Base-by-base conservation (phyloP, 441 rosid genomes). In the Daphne laureola region DNA sequence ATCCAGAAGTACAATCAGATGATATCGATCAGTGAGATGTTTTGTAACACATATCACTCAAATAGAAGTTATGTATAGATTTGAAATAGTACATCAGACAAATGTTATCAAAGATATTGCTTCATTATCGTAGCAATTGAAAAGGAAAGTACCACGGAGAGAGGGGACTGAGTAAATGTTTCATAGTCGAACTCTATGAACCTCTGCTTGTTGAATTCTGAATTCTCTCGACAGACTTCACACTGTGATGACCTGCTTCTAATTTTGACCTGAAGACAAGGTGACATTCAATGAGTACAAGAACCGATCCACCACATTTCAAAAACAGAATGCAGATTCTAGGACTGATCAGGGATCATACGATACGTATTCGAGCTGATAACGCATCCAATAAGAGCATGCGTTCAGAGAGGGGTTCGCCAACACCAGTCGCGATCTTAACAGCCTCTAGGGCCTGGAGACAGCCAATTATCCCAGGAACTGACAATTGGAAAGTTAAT, bases 391-490 rank as follows among this genome's bases (percentile, higher is more conserved):
- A 74, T 27, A 91, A 75, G 67, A 91, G 90, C 89, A 93, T 89
- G 67, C 90, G 69, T 63, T 76, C 90, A 12, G 98, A 78, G 31
- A 92, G 84, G 49, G 97, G 84, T 58, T 89, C 98, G 15, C 98
- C 98, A 60, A 89, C 64, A 62, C 59, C 73, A 67, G 84, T 74
- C 5, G 97, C 95, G 38, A 93, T 88, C 77, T 93, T 93, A 49
- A 89, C 75, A 54, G 96, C 92, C 73, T 93, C 98, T 15, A 89
- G 71, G 16, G 92, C 98, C 78, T 93, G 96, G 53, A 93, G 92
- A 72, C 97, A 89, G 59, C 98, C 98, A 59, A 93, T 81, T 55
- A 82, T 70, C 57, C 97, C 98, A 14, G 98, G 98, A 50, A 93
- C 98, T 89, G 87, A 68, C 48, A 31, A 51, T 9, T 25, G 21